phyloP scores from a whole-genome alignment of 257 asterid genomes.

The Nicotiana paniculata region DNA sequence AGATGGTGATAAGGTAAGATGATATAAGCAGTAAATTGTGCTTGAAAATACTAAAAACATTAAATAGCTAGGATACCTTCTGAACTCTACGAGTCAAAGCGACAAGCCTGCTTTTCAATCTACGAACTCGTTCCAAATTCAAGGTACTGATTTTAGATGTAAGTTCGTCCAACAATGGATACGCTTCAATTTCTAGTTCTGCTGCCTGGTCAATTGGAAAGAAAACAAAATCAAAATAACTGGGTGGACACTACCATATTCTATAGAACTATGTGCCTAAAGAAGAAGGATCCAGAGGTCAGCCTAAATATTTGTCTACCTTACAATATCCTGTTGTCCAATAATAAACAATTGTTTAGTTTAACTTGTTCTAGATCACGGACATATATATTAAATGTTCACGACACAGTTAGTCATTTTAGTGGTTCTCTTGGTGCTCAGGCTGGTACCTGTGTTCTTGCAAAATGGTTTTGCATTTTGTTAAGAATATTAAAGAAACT shows the following conservation, averaged over 20 bases:
- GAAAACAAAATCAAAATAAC: neutral
- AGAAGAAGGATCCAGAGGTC: neutral
- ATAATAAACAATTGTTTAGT: neutral
- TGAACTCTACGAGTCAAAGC: constrained; percentile 96
- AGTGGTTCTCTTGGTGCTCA: neutral
- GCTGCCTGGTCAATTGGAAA: constrained; percentile 63
- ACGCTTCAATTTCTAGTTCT: constrained; percentile 97
- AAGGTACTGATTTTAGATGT: constrained; percentile 94
- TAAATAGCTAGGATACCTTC: constrained; percentile 48
- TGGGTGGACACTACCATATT: neutral
- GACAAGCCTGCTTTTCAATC: constrained; percentile 95
- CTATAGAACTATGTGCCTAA: neutral
- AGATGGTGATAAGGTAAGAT: constrained; percentile 6
- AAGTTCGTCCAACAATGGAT: constrained; percentile 93
- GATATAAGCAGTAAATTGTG: constrained; percentile 15
- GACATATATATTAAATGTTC: neutral
- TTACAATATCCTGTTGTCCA: neutral
- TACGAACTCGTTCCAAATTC: constrained; percentile 90
- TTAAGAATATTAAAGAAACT: neutral
- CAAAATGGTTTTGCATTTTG: neutral
- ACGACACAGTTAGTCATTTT: neutral
- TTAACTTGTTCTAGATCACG: neutral
- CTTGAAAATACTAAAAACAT: constrained; percentile 2
- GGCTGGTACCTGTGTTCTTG: neutral
- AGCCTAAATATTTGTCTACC: neutral